Base-by-base conservation (phyloP, 164 flowering plant species). In the Malania oleifera region DNA sequence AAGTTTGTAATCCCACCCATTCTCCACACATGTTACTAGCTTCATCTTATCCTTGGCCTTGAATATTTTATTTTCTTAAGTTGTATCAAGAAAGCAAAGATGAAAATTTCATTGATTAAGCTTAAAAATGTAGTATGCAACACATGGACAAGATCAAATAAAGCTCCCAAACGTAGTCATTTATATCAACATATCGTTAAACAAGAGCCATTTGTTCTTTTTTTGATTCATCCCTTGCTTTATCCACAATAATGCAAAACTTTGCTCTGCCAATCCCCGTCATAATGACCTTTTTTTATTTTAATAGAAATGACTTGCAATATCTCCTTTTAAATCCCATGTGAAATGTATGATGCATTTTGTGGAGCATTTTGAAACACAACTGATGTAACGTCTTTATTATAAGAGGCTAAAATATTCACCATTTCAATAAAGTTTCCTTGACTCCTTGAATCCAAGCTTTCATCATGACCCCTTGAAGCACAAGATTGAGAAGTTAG, bases 201-300 rank as follows among this genome's bases (percentile, higher is more conserved):
- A 73, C 27, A 22, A 68, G 20, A 27, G 50, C 59, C 52, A 65
- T 65, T 54, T 64, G 56, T 31, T 62, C 59, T 23, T 29, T 66
- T n/a, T 50, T 54, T 23, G 65, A 63, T 43, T 18, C 43, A 68
- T 64, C 68, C 5, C 40, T 23, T 18, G 62, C 46, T 46, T 72
- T 69, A 65, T 64, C 64, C 14, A 72, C 56, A 18, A 67, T 56
- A 6, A 62, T 41, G 34, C 57, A 68, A 49, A 64, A 72, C 13
- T 72, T 68, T 26, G 54, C 41, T 53, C 56, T 47, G 0, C 29
- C 48, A 22, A 68, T 53, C 38, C 52, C 38, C 15, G n/a, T 52
- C 52, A 13, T 53, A 39, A 56, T 54, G 56, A 0, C 11, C 17
- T 0, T 52, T 52, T 27, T 31, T 23, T 13, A 62, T 61, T 15